Conservation (phyloP, 306 rosid species). For the Quercus wislizeni region DNA sequence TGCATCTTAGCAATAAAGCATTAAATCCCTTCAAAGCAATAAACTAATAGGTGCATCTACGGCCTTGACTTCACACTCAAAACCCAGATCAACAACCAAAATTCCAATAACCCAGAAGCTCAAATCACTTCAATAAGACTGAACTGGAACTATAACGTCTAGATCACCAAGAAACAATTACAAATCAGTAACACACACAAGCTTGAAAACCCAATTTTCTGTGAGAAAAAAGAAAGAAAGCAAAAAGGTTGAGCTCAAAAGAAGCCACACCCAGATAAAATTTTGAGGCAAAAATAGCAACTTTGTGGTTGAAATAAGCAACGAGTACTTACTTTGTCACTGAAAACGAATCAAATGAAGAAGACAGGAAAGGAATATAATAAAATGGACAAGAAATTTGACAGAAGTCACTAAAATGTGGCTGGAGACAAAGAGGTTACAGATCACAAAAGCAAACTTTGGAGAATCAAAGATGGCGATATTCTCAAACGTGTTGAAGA, state of each 20-base stretch:
- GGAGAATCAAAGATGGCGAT: constrained; percentile 49
- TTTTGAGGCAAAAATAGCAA: constrained; percentile 16
- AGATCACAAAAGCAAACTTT: constrained; percentile 43
- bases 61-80: constrained; percentile 30
- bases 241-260: constrained; percentile 17
- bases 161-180: constrained; percentile 33
- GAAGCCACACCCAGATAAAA: constrained; percentile 16
- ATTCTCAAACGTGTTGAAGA: constrained; percentile 37
- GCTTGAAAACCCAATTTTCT: constrained; percentile 10
- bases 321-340: constrained; percentile 10
- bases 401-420: constrained; percentile 48
- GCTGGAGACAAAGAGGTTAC: constrained; percentile 39
- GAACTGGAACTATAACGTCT: constrained; percentile 17
- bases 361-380: constrained; percentile 5
- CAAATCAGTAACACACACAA: constrained; percentile 22
- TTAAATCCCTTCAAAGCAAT: constrained; percentile 30
- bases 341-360: constrained; percentile 16
- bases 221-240: not conserved
- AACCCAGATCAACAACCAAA: constrained; percentile 45
- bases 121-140: constrained; percentile 27
- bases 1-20: constrained; percentile 65
- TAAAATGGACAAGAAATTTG: constrained; percentile 9
- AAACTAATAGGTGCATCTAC: constrained; percentile 41
- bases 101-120: constrained; percentile 34
- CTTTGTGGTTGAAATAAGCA: constrained; percentile 18